Evolutionary conservation across 1,284 basidiomycete genomes (phyloP), one percentile per base, ranked within the genome.

Genomic region (Ustilago cynodontis): DNA sequence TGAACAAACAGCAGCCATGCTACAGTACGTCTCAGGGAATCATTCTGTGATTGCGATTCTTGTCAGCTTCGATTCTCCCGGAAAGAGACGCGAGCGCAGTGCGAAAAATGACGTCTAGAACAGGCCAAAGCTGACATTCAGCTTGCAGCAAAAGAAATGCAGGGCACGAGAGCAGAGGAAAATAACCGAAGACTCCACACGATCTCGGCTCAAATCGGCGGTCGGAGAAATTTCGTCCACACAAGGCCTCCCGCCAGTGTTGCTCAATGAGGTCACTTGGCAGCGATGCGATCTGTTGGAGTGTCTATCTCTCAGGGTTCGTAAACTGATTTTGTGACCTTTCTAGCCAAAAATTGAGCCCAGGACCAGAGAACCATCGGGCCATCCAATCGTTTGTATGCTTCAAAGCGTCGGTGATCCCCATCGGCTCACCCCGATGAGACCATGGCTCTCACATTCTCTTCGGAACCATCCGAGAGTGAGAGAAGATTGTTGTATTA

Each of bases 71-170:
- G 43, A 45, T 45, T 16, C 43, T 45, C 43, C 49, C 49, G 49
- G 26, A 50, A 50, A 28, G 9, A 50, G 49, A 4, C 8, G 28
- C 28, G 11, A n/a, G 22, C 9, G 10, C 5, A 37, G 14, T 50
- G 65, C 65, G 28, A 22, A 68, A 63, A 63, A 68, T 68, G 66
- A 68, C 66, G 60, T 68, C 50, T 60, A 6, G 37, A 22, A 47
- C 3, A 18, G 43, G 35, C 35, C 26, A 13, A 47, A 52, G 59
- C 39, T 61, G 59, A 66, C 64, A 56, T 24, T 35, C 52, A 9
- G 31, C 31, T 39, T 31, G 35, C 29, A 54, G 29, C 31, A 35
- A 39, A 14, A 9, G 9, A 39, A 14, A 54, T 35, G 20, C 41
- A 43, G 41, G 41, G 41, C 41, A 43, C 8, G 7, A 11, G n/a